Base-by-base conservation (phyloP, 2,329 filamentous ascomycete genomes). In the Ophiostoma quercus region DNA sequence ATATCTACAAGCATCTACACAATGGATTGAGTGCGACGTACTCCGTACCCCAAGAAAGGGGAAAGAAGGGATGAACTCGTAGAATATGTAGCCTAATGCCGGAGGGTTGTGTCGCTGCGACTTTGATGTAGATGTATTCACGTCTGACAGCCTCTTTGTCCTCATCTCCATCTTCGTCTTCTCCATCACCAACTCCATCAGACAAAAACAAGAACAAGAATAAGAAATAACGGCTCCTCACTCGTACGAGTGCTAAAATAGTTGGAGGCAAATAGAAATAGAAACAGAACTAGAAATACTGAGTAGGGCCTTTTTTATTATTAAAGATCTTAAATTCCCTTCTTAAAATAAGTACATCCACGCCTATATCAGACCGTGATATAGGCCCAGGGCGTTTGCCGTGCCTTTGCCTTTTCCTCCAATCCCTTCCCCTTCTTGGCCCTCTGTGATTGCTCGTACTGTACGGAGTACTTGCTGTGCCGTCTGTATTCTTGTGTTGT, bases 321-420 rank as follows among this genome's bases (percentile, higher is more conserved):
- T 41, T 12, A 41, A 2, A 12, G 39, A 41, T 47, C 43, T 47
- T 19, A 43, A 43, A 43, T 32, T 6, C 60, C 60, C 37, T 16
- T 41, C 41, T 37, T 32, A 16, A 57, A 22, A 66, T 39, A 51
- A 22, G 60, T 57, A 63, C 68, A 66, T 41, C 68, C 68, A 47
- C 32, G 65, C n/a, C 22, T 39, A 41, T 47, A 66, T 41, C 57
- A 62, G 25, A 32, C 12, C 9, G 43, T 32, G 12, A 62, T 62
- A 62, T 62, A 62, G 57, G 57, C 12, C 14, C 57, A 32, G 25
- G 57, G 57, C 22, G 57, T 32, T 34, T 62, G 57, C 57, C 12
- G 57, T 32, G 32, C 39, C 12, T 41, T 41, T 41, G 39, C 12
- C 39, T 41, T 41, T 41, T 41, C 51, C 43, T 34, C 34, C 34